Percentiles rank a stretch among this genome's conserved stretches.
phyloP scores from a whole-genome alignment of 2,329 filamentous ascomycete species.

The Xylaria sp. region DNA sequence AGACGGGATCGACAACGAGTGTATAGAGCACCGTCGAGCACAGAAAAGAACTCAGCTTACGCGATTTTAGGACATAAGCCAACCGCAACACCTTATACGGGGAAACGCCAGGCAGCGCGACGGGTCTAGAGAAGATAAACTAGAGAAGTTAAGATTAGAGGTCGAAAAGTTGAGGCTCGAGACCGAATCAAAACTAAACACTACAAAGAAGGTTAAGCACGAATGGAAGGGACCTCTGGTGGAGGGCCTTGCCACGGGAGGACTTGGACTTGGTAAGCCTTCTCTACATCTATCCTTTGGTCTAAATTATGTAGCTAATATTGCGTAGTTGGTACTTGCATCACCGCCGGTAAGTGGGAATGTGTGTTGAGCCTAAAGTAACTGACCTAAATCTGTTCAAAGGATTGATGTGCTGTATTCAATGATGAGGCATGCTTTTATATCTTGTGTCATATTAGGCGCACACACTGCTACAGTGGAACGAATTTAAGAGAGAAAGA shows the following conservation, averaged over 20 bases:
- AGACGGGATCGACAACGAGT: not conserved
- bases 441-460: not conserved
- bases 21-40: not conserved
- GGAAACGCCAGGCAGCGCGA: not conserved
- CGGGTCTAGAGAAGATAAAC: not conserved
- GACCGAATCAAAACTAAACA: conserved; percentile 2
- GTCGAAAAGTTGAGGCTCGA: not conserved
- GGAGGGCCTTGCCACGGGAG: not conserved
- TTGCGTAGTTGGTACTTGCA: not conserved
- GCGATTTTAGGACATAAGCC: not conserved
- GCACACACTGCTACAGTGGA: not conserved
- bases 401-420: conserved; percentile 10
- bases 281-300: not conserved
- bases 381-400: not conserved
- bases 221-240: conserved; percentile 2
- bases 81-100: not conserved
- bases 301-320: not conserved
- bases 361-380: not conserved
- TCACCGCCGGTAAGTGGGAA: conserved; percentile 14
- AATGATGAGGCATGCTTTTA: not conserved
- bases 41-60: not conserved
- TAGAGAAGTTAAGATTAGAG: conserved; percentile 5
- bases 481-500: too few species aligned
- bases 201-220: conserved; percentile 5
- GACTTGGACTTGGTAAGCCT: not conserved